phyloP scores from a whole-genome alignment of 495 filamentous ascomycete species.

The Cryomyces minteri region DNA sequence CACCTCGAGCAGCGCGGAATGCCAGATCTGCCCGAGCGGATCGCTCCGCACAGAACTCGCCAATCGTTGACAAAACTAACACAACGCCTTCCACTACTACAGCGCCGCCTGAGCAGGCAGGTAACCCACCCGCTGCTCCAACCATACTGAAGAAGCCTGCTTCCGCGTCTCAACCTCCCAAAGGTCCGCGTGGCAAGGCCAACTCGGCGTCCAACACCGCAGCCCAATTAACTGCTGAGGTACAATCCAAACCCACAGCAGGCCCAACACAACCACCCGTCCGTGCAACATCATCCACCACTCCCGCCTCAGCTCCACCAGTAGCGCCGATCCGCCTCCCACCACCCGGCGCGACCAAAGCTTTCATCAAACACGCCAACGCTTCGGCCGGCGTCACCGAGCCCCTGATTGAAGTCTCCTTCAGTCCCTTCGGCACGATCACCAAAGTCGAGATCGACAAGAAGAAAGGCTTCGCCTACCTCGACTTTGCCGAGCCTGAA shows the following conservation, averaged over 20 bases:
- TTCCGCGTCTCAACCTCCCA: no score
- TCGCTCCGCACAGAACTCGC: slow-evolving; percentile 11
- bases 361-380: slow-evolving; percentile 89
- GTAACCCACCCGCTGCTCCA: slow-evolving; percentile 2
- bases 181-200: no score
- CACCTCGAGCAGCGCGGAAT: no score
- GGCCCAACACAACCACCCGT: not conserved
- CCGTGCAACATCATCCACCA: slow-evolving; percentile 17
- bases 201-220: no score
- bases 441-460: slow-evolving; percentile 74
- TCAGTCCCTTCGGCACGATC: slow-evolving; percentile 51
- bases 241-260: not conserved
- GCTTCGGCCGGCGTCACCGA: slow-evolving; percentile 83
- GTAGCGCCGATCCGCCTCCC: slow-evolving; percentile 4
- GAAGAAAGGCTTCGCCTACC: slow-evolving; percentile 82
- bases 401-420: slow-evolving; percentile 47
- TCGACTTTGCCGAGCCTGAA: slow-evolving; percentile 59
- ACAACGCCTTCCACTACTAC: not conserved
- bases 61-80: slow-evolving; percentile 10
- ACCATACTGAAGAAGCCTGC: slow-evolving; percentile 3
- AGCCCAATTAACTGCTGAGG: not conserved
- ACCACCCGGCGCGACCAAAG: slow-evolving; percentile 20
- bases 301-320: slow-evolving; percentile 13
- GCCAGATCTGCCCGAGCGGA: slow-evolving; percentile 8
- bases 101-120: no score